Conservation (phyloP, 352 stramenopile species). For the Phytophthora aleatoria region DNA sequence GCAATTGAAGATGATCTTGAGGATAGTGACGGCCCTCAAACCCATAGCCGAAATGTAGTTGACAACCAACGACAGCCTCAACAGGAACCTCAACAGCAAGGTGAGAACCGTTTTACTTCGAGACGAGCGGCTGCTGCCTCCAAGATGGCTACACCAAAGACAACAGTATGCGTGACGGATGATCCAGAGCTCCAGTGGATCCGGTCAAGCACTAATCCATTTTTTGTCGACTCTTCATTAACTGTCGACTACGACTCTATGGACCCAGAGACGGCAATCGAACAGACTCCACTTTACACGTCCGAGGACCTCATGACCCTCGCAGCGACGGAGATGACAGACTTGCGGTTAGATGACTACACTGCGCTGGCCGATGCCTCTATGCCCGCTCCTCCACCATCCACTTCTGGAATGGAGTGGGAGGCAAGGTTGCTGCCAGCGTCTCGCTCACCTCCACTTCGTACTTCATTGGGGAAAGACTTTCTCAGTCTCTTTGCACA, state of each 20-base stretch:
- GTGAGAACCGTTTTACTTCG: conserved; percentile 26
- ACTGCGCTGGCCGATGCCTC: conserved; percentile 30
- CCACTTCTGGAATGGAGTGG: conserved; percentile 8
- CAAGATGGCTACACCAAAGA: conserved; percentile 14
- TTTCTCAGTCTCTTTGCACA: conserved; percentile 79
- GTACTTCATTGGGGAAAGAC: conserved; percentile 77
- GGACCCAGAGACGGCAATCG: conserved; percentile 72
- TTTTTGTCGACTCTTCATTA: conserved; percentile 38
- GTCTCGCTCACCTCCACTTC: conserved; percentile 41
- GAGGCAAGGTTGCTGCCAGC: conserved; percentile 14
- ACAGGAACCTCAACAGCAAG: conserved; percentile 12
- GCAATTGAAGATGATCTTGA: conserved; percentile 32
- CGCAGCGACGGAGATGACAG: conserved; percentile 53
- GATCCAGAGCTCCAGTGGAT: conserved; percentile 57
- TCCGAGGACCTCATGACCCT: conserved; percentile 64
- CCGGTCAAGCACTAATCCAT: conserved; percentile 56
- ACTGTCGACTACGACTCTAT: conserved; percentile 51
- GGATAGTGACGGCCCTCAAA: conserved; percentile 23
- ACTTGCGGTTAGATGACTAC: conserved; percentile 76
- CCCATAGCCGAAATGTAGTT: conserved; percentile 8
- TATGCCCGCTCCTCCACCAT: conserved; percentile 14
- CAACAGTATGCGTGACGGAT: conserved; percentile 5
- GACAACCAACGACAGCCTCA: conserved; percentile 24
- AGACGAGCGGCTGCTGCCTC: conserved; percentile 20
- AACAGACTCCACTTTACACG: conserved; percentile 63